phyloP scores from a whole-genome alignment of 2,329 filamentous ascomycete species.

The Coniochaeta ligniaria region DNA sequence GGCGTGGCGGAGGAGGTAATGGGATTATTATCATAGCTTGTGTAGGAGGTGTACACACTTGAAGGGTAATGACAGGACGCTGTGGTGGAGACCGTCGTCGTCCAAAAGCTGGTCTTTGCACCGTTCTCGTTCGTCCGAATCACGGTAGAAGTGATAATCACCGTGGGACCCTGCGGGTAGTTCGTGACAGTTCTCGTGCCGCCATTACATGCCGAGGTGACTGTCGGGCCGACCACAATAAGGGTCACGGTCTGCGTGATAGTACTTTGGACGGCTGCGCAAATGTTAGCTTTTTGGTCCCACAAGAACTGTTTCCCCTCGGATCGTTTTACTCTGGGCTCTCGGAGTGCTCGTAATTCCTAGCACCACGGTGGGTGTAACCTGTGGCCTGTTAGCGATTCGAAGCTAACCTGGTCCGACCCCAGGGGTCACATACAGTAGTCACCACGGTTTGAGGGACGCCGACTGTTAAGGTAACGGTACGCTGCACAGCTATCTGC shows the following conservation, averaged over 20 bases:
- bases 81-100: constrained; percentile 22
- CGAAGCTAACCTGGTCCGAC: neutral
- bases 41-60: constrained; percentile 9
- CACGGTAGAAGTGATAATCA: constrained; percentile 20
- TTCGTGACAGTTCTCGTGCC: constrained; percentile 26
- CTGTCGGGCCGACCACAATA: constrained; percentile 22
- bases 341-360: constrained; percentile 28
- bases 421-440: constrained; percentile 18
- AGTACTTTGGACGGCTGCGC: constrained; percentile 17
- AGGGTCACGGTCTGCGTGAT: constrained; percentile 23
- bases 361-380: constrained; percentile 27
- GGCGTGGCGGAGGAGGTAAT: neutral
- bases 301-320: neutral
- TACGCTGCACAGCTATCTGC: constrained; percentile 27
- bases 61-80: constrained; percentile 26
- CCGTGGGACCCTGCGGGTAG: constrained; percentile 22
- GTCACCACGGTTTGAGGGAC: constrained; percentile 23
- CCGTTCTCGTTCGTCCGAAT: constrained; percentile 20
- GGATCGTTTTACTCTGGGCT: constrained; percentile 22
- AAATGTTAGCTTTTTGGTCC: neutral
- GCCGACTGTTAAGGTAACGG: constrained; percentile 24
- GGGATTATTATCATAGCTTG: neutral
- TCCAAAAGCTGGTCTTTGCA: constrained; percentile 21
- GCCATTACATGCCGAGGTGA: constrained; percentile 25
- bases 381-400: constrained; percentile 14